These are phyloP conservation scores for Phymatotrichopsis omnivora DNA, from an alignment of 2,329 filamentous ascomycete species.

Conservation along the genomic window DNA sequence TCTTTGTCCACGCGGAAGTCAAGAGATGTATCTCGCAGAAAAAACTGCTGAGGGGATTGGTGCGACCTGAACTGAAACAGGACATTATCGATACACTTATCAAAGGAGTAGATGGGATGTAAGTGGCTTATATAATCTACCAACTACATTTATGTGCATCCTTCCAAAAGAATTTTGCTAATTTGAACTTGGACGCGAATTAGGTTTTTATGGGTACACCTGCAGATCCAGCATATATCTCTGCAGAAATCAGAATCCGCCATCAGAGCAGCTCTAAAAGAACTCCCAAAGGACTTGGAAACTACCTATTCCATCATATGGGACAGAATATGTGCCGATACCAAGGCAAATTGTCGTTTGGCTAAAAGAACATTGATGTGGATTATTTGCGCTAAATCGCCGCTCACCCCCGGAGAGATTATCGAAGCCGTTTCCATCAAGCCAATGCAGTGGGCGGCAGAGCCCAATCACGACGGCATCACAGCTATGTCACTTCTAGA, in stretches of 20 bases:
- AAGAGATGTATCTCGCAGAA: slow-evolving; percentile 3
- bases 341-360: background rate
- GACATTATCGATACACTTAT: slow-evolving; percentile 7
- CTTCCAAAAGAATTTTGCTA: too few relatives aligned
- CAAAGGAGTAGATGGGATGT: slow-evolving; percentile 13
- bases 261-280: background rate
- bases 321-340: background rate
- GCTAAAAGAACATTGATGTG: background rate
- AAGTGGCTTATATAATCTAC: background rate
- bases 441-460: too few relatives aligned
- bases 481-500: background rate
- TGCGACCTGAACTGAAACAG: background rate
- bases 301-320: background rate
- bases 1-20: slow-evolving; percentile 7
- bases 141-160: background rate
- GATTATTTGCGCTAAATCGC: slow-evolving; percentile 3
- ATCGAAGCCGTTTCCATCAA: slow-evolving; percentile 8
- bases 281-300: background rate
- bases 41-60: slow-evolving; percentile 3
- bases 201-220: slow-evolving; percentile 11
- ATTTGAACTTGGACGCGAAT: background rate
- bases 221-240: slow-evolving; percentile 6
- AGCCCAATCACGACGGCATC: too few relatives aligned
- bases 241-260: background rate
- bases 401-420: background rate